Conservation (phyloP, 352 stramenopile species). For the Phytophthora fragariaefolia region DNA sequence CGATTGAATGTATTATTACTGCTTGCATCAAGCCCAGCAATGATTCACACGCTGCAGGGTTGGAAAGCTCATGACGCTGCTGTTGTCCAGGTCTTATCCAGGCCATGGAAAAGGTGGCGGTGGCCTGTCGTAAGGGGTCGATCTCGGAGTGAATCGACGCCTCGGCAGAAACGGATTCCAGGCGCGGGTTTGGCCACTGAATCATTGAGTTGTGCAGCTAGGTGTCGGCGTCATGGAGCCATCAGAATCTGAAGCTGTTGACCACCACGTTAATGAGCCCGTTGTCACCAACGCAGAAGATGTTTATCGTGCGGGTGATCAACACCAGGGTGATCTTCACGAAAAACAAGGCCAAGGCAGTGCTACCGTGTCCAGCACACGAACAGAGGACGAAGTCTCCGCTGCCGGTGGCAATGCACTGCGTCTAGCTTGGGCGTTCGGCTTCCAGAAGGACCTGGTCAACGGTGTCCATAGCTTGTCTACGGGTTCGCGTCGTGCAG, state of each 20-base stretch:
- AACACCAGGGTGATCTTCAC: background rate
- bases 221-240: constrained; percentile 22
- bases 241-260: constrained; percentile 8
- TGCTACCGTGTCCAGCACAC: constrained; percentile 1
- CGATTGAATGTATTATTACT: constrained; percentile 28
- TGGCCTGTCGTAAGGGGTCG: constrained; percentile 1
- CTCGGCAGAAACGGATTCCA: constrained; percentile 33
- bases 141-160: constrained; percentile 26
- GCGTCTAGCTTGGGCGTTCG: constrained; percentile 87
- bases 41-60: constrained; percentile 8
- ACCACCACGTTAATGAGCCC: constrained; percentile 5
- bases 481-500: constrained; percentile 55
- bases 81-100: too few species aligned
- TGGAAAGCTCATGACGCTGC: background rate
- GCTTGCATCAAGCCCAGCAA: constrained; percentile 1
- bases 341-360: constrained; percentile 1
- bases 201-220: background rate
- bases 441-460: constrained; percentile 92
- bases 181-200: background rate
- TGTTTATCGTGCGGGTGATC: constrained; percentile 6
- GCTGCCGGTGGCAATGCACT: constrained; percentile 56
- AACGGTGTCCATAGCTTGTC: constrained; percentile 91
- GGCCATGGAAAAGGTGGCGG: too few species aligned
- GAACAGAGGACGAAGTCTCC: constrained; percentile 4
- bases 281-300: background rate